Evolutionary conservation across 768 basidiomycete species (phyloP).

Genomic region (Kwoniella bestiolae): DNA sequence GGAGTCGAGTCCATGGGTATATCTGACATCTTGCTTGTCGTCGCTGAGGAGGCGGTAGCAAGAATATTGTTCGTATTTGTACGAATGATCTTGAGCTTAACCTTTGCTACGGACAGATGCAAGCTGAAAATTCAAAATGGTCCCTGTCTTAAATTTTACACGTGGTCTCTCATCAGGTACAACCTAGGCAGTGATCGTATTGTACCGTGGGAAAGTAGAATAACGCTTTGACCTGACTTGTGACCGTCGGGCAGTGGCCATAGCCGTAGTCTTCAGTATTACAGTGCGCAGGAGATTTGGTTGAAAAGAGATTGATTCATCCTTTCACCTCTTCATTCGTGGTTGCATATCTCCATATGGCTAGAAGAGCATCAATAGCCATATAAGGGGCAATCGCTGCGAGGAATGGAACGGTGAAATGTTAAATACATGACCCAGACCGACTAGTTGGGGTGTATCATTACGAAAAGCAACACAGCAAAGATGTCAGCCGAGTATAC

Average conservation of each 20-base stretch:
- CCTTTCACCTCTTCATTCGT: neutral
- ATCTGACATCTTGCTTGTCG: conserved; percentile 7
- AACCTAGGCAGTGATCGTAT: no score
- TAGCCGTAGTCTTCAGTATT: neutral
- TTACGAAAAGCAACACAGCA: neutral
- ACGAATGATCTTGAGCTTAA: no score
- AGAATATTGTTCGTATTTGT: no score
- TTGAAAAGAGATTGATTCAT: neutral
- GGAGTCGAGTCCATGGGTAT: conserved; percentile 20
- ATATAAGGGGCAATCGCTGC: no score
- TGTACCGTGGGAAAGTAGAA: conserved; percentile 2
- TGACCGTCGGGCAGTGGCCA: conserved; percentile 1
- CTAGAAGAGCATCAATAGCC: no score
- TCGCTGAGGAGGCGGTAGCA: neutral
- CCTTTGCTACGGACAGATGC: no score
- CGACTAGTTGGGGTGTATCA: neutral
- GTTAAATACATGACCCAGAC: neutral
- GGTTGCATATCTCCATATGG: no score
- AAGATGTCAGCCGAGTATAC: conserved; percentile 12
- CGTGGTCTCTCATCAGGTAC: neutral
- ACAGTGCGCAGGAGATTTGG: neutral
- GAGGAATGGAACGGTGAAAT: neutral
- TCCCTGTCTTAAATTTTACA: neutral
- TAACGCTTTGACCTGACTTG: neutral
- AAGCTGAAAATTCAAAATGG: neutral